Conservation (phyloP, 192 early-diverging fungal species). For the Coemansia sp. region DNA sequence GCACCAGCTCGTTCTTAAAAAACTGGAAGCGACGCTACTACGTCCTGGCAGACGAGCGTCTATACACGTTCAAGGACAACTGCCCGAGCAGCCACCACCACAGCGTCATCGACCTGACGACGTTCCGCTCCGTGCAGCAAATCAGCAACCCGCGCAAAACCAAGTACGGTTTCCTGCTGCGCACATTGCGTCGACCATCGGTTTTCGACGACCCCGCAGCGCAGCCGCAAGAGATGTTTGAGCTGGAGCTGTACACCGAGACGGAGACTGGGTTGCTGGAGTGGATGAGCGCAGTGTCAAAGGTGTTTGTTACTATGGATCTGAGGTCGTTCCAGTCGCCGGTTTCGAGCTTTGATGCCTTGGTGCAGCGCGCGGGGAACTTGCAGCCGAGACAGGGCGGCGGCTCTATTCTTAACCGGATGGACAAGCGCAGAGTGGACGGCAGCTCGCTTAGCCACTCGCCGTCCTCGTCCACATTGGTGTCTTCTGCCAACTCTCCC, state of each 20-base stretch:
- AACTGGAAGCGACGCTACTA: conserved; percentile 49
- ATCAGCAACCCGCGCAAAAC: conserved; percentile 46
- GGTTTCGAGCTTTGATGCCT: conserved; percentile 51
- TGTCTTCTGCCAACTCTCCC: conserved; percentile 14
- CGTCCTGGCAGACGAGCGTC: conserved; percentile 49
- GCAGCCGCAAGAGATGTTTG: conserved; percentile 29
- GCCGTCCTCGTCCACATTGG: conserved; percentile 34
- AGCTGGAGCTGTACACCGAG: conserved; percentile 53
- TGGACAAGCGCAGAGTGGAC: conserved; percentile 28
- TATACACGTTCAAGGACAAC: conserved; percentile 51
- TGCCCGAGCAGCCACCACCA: conserved; percentile 15
- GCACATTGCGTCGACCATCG: conserved; percentile 39
- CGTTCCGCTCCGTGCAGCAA: conserved; percentile 48
- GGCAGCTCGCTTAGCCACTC: conserved; percentile 11
- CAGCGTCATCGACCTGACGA: conserved; percentile 36
- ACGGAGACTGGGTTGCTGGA: conserved; percentile 28
- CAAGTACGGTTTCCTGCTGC: conserved; percentile 40
- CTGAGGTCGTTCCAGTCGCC: conserved; percentile 52
- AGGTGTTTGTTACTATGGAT: conserved; percentile 54
- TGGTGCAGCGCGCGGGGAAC: conserved; percentile 44
- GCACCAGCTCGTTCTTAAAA: conserved; percentile 35
- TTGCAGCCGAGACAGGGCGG: conserved; percentile 20
- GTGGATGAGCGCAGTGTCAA: conserved; percentile 48
- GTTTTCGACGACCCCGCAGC: conserved; percentile 42
- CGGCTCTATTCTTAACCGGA: conserved; percentile 45